Base-by-base conservation (phyloP, 768 basidiomycete species). In the Amylocystis lapponica region DNA sequence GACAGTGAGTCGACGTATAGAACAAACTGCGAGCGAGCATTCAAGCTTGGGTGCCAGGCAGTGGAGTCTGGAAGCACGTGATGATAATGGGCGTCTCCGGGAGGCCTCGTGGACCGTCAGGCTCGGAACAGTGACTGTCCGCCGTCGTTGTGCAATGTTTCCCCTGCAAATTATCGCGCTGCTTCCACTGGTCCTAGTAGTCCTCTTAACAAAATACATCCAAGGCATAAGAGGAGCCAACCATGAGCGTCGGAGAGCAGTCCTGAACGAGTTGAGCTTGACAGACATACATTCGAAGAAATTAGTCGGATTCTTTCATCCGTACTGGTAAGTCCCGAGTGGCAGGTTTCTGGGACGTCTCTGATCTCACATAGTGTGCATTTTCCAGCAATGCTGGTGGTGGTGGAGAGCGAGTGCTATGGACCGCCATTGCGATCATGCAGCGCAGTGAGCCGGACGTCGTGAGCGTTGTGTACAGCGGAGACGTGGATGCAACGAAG, bases 331-430 rank as follows among this genome's bases (percentile, higher is more conserved):
- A 66, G 79, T 57, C 5, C 14, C 4, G 16, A 34, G 19, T 36
- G 9, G 12, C 35, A 20, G 29, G 23, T 20, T 3, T 38, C 16
- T 39, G 23, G 9, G 27, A 30, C 32, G 33, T 36, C 27, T 55
- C 55, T 59, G 53, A 55, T 53, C 53, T 55, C 41, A 55, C 54
- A 27, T 39, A 55, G 51, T 27, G 23, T 50, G 12, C 30, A 20
- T 9, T 36, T 38, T 29, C 35, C 61, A 84, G 95, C 58, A 96
- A 98, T 72, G 93, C 94, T 27, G 94, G 95, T 0, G 95, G 95
- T 10, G 96, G 95, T 21, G 95, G 96, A 1, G 95, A 98, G 63
- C 79, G 93, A 1, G 96, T 99, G 1, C 66, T 99, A 0, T 97
- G 94, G 93, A 83, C 87, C 0, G 94, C 92, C 1, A 75, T 97